Evolutionary conservation across 805 yeast genomes (phyloP), one percentile per base, ranked within the genome.

Genomic region (Wickerhamomyces bisporus): DNA sequence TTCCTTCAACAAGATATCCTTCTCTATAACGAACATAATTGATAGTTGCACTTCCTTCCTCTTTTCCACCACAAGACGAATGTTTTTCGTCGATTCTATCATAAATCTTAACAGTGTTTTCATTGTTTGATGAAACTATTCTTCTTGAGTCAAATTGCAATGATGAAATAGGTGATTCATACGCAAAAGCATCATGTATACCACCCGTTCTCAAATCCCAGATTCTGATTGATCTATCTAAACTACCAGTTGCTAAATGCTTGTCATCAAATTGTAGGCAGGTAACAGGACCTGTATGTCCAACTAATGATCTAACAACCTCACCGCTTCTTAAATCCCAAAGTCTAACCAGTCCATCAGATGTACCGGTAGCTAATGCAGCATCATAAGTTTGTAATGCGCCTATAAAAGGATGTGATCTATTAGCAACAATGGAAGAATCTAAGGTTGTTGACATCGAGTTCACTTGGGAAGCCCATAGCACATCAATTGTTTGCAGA

Each of bases 311-410:
- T 44, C 82, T 62, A 31, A 77, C 75, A 14, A 79, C 79, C 45
- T 77, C 81, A 4, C 87, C 87, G 18, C 77, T 66, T 50, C 93
- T 68, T 43, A 83, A 58, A 60, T 83, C 93, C 89, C 91, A 83
- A 17, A 83, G 61, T 37, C 93, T 61, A 2, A 83, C 86, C 6
- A 78, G 57, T 1, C 91, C 91, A 57, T 83, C 91, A 14, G 77
- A 76, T 0, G 88, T 79, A 35, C 91, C 93, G 0, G 87, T 76
- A 0, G 91, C 91, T 45, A 83, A 61, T 0, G 89, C 91, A 0
- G 86, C 85, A 50, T 81, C 86, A 50, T 68, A 77, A 41, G 83
- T 77, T 55, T 83, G 89, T 25, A 83, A 54, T 0, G 85, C 80
- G 0, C 85, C 81, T 31, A 82, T 73, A 42, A 75, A 73, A 3